A percentile compares a stretch with the other conserved stretches of the same genome.
Evolutionary conservation across 164 flowering plant genomes (phyloP).

Genomic region (Berberis thunbergii): DNA sequence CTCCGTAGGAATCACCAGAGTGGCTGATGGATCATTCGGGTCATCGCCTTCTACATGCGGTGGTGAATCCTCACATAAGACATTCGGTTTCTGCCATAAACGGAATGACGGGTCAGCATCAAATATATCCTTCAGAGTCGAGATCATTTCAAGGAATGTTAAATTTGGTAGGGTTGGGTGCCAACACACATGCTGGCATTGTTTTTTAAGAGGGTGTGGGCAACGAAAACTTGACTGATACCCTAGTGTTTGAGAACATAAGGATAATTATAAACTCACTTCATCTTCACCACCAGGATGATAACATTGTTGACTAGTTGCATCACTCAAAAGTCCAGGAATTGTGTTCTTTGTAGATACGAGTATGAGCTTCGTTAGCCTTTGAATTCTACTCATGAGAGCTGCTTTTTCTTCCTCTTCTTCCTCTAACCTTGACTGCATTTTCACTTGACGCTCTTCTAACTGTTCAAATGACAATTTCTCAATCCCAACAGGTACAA

Average conservation of each 20-base stretch:
- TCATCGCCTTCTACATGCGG: conserved; percentile 38
- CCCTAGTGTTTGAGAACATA: not conserved
- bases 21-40: conserved; percentile 44
- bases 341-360: conserved; percentile 86
- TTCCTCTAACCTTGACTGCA: conserved; percentile 97
- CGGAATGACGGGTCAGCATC: conserved; percentile 2
- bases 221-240: too few species aligned
- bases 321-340: conserved; percentile 60
- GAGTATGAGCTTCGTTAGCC: conserved; percentile 92
- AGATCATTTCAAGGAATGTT: too few species aligned
- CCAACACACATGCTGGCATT: too few species aligned
- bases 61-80: conserved; percentile 37
- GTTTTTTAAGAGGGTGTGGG: too few species aligned
- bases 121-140: not conserved
- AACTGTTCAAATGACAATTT: conserved; percentile 34
- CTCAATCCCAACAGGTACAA: not conserved
- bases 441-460: conserved; percentile 96
- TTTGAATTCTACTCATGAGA: conserved; percentile 95
- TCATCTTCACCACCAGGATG: conserved; percentile 68
- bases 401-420: conserved; percentile 99
- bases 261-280: conserved; percentile 25
- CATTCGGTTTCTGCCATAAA: conserved; percentile 43
- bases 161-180: too few species aligned
- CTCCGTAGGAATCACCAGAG: conserved; percentile 28
- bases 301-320: conserved; percentile 50